phyloP scores from a whole-genome alignment of 176 grass and related monocot genomes.

The Triticum dicoccoides region DNA sequence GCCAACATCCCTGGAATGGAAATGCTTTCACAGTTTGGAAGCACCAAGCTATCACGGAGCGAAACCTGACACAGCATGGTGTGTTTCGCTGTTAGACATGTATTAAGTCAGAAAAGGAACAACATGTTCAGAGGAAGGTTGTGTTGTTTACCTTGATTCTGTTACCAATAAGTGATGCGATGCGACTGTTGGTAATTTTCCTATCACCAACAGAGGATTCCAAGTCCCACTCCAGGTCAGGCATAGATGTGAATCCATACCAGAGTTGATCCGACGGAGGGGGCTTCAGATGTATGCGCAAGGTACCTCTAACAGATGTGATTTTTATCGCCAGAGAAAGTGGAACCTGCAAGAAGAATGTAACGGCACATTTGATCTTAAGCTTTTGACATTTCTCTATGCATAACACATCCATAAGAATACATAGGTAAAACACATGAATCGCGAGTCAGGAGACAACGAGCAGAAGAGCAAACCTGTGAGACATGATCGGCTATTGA shows the following conservation, averaged over 20 bases:
- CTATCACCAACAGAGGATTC: conserved; percentile 86
- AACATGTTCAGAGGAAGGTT: neutral
- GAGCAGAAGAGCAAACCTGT: conserved; percentile 55
- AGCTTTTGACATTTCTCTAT: neutral
- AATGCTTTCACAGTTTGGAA: conserved; percentile 90
- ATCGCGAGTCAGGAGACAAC: neutral
- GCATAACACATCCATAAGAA: neutral
- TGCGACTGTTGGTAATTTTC: conserved; percentile 74
- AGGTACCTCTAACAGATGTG: conserved; percentile 53
- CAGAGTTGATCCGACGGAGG: conserved; percentile 94
- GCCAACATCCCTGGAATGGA: conserved; percentile 78
- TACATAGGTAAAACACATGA: neutral
- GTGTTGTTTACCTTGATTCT: conserved; percentile 74
- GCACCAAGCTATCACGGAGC: conserved; percentile 62
- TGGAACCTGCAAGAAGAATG: conserved; percentile 65
- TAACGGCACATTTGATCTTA: neutral
- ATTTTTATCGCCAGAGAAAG: conserved; percentile 78
- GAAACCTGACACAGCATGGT: conserved; percentile 45
- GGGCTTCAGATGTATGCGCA: conserved; percentile 84
- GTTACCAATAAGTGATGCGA: conserved; percentile 64
- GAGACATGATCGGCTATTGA: conserved; percentile 96
- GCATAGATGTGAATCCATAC: conserved; percentile 84
- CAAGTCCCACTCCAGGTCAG: conserved; percentile 86
- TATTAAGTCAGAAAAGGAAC: neutral
- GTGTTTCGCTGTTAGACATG: conserved; percentile 20